Evolutionary conservation across 2,329 filamentous ascomycete genomes (phyloP).

Genomic region (Fusarium sp.): DNA sequence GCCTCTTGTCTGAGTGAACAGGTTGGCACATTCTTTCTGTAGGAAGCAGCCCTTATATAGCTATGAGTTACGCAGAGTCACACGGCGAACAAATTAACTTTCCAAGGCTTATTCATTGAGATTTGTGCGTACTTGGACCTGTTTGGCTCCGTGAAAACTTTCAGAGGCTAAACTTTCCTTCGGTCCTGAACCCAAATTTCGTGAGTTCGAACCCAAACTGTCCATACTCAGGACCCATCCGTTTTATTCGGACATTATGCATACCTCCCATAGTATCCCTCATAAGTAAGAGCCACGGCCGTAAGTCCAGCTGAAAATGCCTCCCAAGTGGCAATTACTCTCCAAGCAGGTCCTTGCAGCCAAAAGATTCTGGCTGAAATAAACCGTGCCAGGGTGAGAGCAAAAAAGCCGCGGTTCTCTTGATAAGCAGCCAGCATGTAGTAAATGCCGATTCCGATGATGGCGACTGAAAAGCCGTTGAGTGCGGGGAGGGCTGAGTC

Average conservation of each 20-base stretch:
- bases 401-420: conserved; percentile 7
- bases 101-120: neutral
- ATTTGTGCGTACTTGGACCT: neutral
- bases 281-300: neutral
- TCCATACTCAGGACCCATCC: neutral
- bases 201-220: neutral
- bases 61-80: neutral
- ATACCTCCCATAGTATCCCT: neutral
- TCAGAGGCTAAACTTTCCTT: neutral
- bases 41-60: neutral
- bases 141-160: rapidly evolving
- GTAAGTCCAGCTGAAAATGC: neutral
- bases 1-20: neutral
- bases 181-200: neutral
- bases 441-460: conserved; percentile 14
- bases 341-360: conserved; percentile 16
- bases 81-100: neutral
- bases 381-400: neutral
- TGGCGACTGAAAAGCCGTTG: conserved; percentile 26
- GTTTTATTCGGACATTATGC: neutral
- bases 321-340: conserved; percentile 14
- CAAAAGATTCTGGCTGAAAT: conserved; percentile 19
- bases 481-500: conserved; percentile 20
- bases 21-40: neutral
- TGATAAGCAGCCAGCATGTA: conserved; percentile 19